Conservation (phyloP, 495 filamentous ascomycete species). For the Parathielavia hyrcaniae region DNA sequence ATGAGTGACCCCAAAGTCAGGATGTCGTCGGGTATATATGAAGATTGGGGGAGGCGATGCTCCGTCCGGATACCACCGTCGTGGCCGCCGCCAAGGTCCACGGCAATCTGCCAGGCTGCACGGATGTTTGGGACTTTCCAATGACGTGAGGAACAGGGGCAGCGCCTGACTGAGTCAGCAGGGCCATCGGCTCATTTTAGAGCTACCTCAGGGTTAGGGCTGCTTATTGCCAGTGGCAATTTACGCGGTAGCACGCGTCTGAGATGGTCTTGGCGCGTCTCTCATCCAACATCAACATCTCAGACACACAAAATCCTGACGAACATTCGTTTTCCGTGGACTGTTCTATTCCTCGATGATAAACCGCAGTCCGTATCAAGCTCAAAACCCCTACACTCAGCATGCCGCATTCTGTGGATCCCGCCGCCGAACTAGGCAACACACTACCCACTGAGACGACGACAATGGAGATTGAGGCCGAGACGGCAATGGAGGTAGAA, state of each 20-base stretch:
- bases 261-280: constrained; percentile 12
- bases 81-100: too few relatives aligned
- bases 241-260: constrained; percentile 15
- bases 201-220: constrained; percentile 12
- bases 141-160: neutral
- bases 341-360: too few relatives aligned
- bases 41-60: neutral
- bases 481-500: constrained; percentile 9
- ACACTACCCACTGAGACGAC: neutral
- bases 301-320: neutral
- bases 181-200: too few relatives aligned
- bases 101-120: too few relatives aligned
- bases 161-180: too few relatives aligned
- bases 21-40: neutral
- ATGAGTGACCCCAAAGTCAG: neutral
- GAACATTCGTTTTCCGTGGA: neutral
- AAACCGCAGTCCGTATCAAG: neutral
- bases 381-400: neutral
- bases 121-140: neutral
- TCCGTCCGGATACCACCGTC: too few relatives aligned
- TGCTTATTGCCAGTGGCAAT: neutral
- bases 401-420: constrained; percentile 24
- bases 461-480: constrained; percentile 23
- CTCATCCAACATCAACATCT: too few relatives aligned
- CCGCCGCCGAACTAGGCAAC: neutral